Percentiles rank a stretch among this genome's conserved stretches.
These are phyloP conservation scores for Colletotrichum sp. DNA, from an alignment of 2,329 filamentous ascomycete genomes.

Conservation along the genomic window DNA sequence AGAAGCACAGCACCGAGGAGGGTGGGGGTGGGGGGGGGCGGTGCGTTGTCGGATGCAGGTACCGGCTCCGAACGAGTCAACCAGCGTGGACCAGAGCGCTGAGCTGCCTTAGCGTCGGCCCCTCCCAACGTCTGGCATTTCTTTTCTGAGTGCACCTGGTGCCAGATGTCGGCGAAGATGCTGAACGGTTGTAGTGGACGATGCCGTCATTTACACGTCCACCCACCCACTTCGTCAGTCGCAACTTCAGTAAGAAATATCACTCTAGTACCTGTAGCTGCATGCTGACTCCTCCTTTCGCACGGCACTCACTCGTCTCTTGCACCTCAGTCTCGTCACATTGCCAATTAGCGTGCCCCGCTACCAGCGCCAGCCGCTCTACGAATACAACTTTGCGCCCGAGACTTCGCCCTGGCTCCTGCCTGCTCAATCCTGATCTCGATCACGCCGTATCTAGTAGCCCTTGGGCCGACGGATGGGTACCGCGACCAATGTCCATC, in stretches of 20 bases:
- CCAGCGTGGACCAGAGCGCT: neutral
- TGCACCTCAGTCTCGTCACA: neutral
- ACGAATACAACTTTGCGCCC: neutral
- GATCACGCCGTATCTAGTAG: neutral
- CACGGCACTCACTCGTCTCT: neutral
- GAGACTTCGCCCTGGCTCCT: neutral
- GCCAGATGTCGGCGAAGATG: neutral
- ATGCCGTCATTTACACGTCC: slow-evolving; percentile 13
- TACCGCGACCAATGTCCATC: neutral
- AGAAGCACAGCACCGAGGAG: neutral
- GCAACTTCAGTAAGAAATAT: neutral
- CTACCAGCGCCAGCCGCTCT: neutral
- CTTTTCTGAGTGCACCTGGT: neutral
- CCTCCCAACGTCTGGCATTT: neutral
- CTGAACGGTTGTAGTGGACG: neutral
- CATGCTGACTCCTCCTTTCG: neutral
- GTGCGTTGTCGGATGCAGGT: slow-evolving; percentile 21
- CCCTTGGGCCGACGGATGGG: neutral
- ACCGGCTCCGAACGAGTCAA: slow-evolving; percentile 7
- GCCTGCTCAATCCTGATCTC: neutral
- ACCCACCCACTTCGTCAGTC: neutral
- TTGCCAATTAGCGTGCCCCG: neutral
- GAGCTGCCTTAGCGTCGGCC: neutral
- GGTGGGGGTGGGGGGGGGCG: neutral
- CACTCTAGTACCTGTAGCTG: neutral